phyloP scores from a whole-genome alignment of 768 basidiomycete genomes.

The Suillus decipiens region DNA sequence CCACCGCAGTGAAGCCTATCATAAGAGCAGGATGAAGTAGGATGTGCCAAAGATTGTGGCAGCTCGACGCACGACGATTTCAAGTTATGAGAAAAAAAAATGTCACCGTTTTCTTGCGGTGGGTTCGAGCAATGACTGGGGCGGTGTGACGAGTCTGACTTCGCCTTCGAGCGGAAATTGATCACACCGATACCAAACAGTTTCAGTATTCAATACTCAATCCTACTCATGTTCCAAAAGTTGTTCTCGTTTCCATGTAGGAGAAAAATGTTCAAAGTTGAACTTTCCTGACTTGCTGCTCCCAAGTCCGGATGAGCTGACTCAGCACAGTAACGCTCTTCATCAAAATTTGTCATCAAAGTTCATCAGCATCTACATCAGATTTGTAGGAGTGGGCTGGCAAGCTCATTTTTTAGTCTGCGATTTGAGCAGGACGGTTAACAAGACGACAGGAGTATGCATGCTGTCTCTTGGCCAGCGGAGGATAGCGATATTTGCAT shows the following conservation, averaged over 20 bases:
- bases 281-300: not conserved
- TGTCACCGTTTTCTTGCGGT: not conserved
- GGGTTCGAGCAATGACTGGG: not conserved
- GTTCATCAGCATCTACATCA: not conserved
- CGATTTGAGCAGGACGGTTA: not conserved
- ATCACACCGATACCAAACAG: not conserved
- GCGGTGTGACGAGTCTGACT: not conserved
- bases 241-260: not conserved
- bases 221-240: not conserved
- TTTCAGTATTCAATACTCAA: not conserved
- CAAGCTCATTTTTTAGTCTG: not conserved
- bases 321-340: not conserved
- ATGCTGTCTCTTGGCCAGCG: slow-evolving; percentile 19
- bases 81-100: not conserved
- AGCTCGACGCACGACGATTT: not conserved
- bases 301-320: not conserved
- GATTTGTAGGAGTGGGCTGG: not conserved
- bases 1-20: not conserved
- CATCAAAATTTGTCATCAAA: not conserved
- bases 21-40: not conserved
- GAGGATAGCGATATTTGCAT: slow-evolving; percentile 9
- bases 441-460: slow-evolving; percentile 14
- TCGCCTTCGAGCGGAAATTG: not conserved
- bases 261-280: not conserved
- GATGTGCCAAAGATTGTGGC: not conserved